These are phyloP conservation scores for Sapria himalayana DNA, from an alignment of 345 rosid genomes.

Conservation along the genomic window DNA sequence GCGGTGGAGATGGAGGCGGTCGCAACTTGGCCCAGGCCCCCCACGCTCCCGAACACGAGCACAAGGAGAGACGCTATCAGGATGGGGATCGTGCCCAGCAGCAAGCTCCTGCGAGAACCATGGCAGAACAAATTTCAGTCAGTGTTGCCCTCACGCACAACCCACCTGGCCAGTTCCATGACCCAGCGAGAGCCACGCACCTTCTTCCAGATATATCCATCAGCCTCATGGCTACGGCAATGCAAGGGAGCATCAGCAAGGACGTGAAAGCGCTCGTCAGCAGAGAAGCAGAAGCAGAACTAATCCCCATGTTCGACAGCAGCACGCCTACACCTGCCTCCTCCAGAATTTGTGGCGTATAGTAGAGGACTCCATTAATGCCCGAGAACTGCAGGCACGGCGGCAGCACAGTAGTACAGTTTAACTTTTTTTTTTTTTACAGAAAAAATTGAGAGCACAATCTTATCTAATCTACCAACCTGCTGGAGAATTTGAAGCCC, in stretches of 20 bases:
- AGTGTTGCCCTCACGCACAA: too few species aligned
- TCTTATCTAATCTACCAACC: conserved; percentile 20
- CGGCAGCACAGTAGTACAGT: neutral
- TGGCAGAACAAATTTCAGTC: too few species aligned
- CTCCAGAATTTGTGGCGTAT: conserved; percentile 94
- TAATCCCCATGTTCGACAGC: conserved; percentile 56
- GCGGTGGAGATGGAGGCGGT: conserved; percentile 51
- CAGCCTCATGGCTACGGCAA: conserved; percentile 92
- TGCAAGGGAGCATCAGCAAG: conserved; percentile 82
- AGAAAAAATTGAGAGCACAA: neutral
- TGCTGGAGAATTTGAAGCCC: conserved; percentile 94
- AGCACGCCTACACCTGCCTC: conserved; percentile 86
- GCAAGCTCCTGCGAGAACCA: conserved; percentile 65
- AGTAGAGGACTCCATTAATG: conserved; percentile 88
- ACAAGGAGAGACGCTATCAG: conserved; percentile 38
- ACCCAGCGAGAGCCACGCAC: too few species aligned
- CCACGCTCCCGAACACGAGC: conserved; percentile 34
- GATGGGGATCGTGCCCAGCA: conserved; percentile 59
- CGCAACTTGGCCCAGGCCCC: conserved; percentile 27
- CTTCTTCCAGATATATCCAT: conserved; percentile 88
- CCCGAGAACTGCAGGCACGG: conserved; percentile 56
- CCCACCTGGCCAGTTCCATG: too few species aligned
- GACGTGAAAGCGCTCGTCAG: conserved; percentile 73
- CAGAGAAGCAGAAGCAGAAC: conserved; percentile 55
- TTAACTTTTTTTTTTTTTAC: neutral